A percentile compares a stretch with the other conserved stretches of the same genome.
Evolutionary conservation across 768 basidiomycete genomes (phyloP).

Genomic region (Amylocystis lapponica): DNA sequence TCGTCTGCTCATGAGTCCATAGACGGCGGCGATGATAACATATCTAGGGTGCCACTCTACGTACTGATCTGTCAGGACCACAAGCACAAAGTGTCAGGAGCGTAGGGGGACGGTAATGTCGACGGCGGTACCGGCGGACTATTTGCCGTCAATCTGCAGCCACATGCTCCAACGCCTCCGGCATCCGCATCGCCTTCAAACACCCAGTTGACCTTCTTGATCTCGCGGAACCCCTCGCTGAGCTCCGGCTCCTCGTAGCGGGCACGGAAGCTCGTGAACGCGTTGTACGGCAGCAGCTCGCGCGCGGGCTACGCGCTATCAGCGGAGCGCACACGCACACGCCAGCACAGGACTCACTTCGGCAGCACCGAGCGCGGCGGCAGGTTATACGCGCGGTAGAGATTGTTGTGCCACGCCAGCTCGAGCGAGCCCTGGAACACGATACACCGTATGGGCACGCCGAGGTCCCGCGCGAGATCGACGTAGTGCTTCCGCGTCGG

Average conservation of each 20-base stretch:
- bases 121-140: neutral
- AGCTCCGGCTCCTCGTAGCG: conserved; percentile 60
- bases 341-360: conserved; percentile 40
- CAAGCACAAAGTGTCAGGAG: no score
- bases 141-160: conserved; percentile 76
- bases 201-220: conserved; percentile 73
- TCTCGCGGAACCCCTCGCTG: conserved; percentile 72
- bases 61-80: no score
- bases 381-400: conserved; percentile 72
- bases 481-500: conserved; percentile 69
- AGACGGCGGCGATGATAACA: no score
- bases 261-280: conserved; percentile 51
- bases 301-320: conserved; percentile 36
- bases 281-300: conserved; percentile 51
- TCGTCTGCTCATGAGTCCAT: no score
- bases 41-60: no score
- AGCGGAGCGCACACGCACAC: no score
- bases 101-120: no score
- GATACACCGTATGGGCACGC: conserved; percentile 65
- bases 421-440: conserved; percentile 71
- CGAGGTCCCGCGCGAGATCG: conserved; percentile 51
- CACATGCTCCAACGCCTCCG: conserved; percentile 74
- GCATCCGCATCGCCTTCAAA: conserved; percentile 77
- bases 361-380: conserved; percentile 36
- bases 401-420: conserved; percentile 89